These are phyloP conservation scores for Ogataea trehaloabstinens DNA, from an alignment of 805 yeast genomes.

Conservation along the genomic window DNA sequence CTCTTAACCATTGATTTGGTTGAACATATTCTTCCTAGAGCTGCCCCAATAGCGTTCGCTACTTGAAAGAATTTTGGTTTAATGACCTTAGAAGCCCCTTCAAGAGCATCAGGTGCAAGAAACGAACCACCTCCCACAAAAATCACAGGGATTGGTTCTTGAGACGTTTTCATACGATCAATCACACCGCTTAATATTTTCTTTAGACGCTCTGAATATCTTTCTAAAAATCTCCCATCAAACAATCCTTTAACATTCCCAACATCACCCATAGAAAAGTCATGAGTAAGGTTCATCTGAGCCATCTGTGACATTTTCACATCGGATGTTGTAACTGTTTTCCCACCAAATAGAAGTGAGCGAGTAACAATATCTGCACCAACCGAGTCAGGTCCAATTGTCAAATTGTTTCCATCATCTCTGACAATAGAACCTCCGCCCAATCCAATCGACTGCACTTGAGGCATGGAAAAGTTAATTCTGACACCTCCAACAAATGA, in stretches of 20 bases:
- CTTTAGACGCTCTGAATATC: slow-evolving; percentile 12
- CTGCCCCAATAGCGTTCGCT: slow-evolving; percentile 52
- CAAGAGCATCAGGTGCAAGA: slow-evolving; percentile 33
- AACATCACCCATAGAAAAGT: slow-evolving; percentile 27
- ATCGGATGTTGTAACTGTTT: slow-evolving; percentile 39
- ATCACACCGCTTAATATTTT: slow-evolving; percentile 35
- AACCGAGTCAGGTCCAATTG: slow-evolving; percentile 47
- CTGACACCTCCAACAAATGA: slow-evolving; percentile 44
- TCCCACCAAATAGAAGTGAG: slow-evolving; percentile 42
- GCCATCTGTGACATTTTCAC: slow-evolving; percentile 30
- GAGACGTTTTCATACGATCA: slow-evolving; percentile 43
- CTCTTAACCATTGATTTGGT: slow-evolving; percentile 19
- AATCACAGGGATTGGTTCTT: slow-evolving; percentile 39
- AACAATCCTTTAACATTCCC: slow-evolving; percentile 3
- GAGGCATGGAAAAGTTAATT: slow-evolving; percentile 50
- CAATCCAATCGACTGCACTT: slow-evolving; percentile 44
- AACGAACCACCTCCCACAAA: slow-evolving; percentile 51
- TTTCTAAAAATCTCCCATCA: background rate
- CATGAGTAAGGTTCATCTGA: slow-evolving; percentile 28
- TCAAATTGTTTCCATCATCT: slow-evolving; percentile 15
- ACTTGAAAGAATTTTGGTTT: slow-evolving; percentile 40
- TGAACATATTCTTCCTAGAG: slow-evolving; percentile 41
- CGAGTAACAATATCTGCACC: slow-evolving; percentile 38
- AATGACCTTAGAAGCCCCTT: slow-evolving; percentile 40
- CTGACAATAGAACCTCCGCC: slow-evolving; percentile 49